phyloP scores from a whole-genome alignment of 257 asterid genomes.

The Petunia axillaris region DNA sequence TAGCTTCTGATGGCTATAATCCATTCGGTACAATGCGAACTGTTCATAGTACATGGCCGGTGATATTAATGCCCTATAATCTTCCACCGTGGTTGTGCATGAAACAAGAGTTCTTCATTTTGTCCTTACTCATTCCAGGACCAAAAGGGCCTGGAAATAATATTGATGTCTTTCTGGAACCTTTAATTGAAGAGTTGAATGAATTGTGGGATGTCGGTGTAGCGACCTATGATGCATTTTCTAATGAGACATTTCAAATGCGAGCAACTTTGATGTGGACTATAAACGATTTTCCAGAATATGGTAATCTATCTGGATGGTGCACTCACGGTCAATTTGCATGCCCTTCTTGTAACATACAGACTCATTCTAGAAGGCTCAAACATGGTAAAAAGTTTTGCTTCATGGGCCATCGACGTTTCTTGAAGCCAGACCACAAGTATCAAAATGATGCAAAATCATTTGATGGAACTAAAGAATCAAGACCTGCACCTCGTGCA shows the following conservation, averaged over 20 bases:
- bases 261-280: no score
- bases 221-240: neutral
- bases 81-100: no score
- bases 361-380: neutral
- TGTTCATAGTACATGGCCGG: no score
- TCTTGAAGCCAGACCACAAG: neutral
- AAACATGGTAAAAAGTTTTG: neutral
- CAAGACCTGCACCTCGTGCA: neutral
- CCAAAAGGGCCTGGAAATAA: neutral
- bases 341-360: conserved; percentile 18
- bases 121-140: no score
- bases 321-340: conserved; percentile 14
- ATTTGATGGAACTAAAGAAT: no score
- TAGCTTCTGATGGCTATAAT: no score
- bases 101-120: no score
- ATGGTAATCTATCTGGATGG: conserved; percentile 12
- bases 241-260: neutral
- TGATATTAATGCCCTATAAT: no score
- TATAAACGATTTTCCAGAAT: conserved; percentile 25
- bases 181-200: no score
- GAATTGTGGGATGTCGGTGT: neutral
- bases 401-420: neutral
- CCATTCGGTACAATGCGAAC: no score
- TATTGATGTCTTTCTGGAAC: conserved; percentile 19
- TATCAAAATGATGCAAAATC: no score